Base-by-base conservation (phyloP, 306 rosid species). In the Corylus americana region DNA sequence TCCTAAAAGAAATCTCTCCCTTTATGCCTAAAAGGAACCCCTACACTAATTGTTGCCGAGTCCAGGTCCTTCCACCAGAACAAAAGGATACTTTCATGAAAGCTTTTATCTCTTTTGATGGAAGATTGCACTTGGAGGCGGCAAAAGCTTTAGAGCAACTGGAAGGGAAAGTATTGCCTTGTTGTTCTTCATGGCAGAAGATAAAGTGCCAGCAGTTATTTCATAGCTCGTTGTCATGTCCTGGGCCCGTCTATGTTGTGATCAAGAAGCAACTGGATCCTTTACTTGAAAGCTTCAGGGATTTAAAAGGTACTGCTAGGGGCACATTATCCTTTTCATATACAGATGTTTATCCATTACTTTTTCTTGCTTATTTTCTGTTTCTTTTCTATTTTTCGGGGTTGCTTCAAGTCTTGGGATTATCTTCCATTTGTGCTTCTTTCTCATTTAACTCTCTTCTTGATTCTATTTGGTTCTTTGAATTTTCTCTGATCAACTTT, bases 101-200 rank as follows among this genome's bases (percentile, higher is more conserved):
- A 82, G 99, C 99, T 71, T 58, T 84, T 51, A 82, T 95, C 78
- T 86, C 77, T 50, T 95, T 95, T 83, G 98, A 93, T 82, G 97
- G 99, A 79, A 89, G 99, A 82, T 86, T 93, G 64, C 99, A 95
- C 80, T 85, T 91, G 79, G 99, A 95, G 85, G 99, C 98, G 11
- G 99, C 99, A 20, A 89, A 80, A 84, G 98, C 98, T 70, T 86
- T 95, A 85, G 98, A 95, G 84, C 82, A 84, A 73, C 79, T 95
- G 76, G 97, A 95, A 82, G 97, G 98, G 57, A 90, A 88, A 79
- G 93, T 84, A 31, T 83, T 95, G 84, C 88, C 94, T 16, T 90
- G 93, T 49, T 95, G 89, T 87, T 81, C 67, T 47, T 39, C 98
- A 16, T 93, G 99, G 99, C 98, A 95, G 77, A 95, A 95, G 92